A percentile compares a stretch with the other conserved stretches of the same genome.
These are phyloP conservation scores for Colletotrichum zoysiae DNA, from an alignment of 2,329 filamentous ascomycete genomes.

Conservation along the genomic window DNA sequence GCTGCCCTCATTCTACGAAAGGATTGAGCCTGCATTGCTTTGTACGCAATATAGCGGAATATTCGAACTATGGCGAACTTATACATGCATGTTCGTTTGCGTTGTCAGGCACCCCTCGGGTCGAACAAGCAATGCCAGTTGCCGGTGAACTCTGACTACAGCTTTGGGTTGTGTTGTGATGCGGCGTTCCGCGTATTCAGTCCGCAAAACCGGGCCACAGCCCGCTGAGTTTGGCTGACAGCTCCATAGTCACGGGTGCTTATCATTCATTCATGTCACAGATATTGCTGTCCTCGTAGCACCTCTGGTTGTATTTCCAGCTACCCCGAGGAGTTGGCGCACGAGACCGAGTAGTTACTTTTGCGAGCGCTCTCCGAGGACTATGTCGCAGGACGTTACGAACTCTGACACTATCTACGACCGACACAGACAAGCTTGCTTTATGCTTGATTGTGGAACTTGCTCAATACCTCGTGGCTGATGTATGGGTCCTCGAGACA, in stretches of 20 bases:
- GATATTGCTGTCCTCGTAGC: neutral
- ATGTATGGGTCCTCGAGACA: conserved; percentile 14
- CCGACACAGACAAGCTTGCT: conserved; percentile 18
- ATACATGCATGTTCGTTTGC: conserved; percentile 2
- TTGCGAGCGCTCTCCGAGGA: conserved; percentile 6
- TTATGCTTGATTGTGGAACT: conserved; percentile 15
- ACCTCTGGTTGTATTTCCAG: neutral
- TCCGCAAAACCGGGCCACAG: conserved; percentile 14
- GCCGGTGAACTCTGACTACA: neutral
- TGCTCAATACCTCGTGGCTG: conserved; percentile 28
- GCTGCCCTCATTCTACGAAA: neutral
- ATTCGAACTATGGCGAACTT: neutral
- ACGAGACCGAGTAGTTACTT: conserved; percentile 20
- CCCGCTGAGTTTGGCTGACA: neutral
- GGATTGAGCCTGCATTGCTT: neutral
- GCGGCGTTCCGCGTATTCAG: conserved; percentile 19
- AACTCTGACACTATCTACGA: conserved; percentile 21
- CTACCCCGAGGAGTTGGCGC: conserved; percentile 11
- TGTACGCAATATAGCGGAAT: neutral
- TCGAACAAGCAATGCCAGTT: conserved; percentile 16
- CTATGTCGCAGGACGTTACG: conserved; percentile 18
- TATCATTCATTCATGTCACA: neutral
- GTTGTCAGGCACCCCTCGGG: neutral
- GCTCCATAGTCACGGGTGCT: neutral
- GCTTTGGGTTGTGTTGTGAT: conserved; percentile 8